These are phyloP conservation scores for Oldenlandia corymbosa DNA, from an alignment of 257 asterid genomes.

Conservation along the genomic window DNA sequence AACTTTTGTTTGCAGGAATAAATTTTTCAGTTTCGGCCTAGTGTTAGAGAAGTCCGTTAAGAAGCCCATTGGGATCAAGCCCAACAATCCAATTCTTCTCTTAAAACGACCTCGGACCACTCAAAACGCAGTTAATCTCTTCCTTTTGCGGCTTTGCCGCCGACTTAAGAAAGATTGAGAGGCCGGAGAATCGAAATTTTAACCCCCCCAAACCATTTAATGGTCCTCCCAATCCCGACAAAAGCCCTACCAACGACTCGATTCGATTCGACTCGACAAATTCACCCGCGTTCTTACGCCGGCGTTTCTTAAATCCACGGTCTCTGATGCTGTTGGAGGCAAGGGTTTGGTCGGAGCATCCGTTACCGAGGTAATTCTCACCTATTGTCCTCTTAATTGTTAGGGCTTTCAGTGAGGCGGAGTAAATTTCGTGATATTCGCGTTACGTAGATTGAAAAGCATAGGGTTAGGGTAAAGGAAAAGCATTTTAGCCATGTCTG, in stretches of 20 bases:
- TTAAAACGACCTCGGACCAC: too few relatives aligned
- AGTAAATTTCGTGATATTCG: not conserved
- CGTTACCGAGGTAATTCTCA: conserved; percentile 3
- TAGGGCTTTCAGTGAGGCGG: not conserved
- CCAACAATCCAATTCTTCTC: too few relatives aligned
- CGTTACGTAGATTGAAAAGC: not conserved
- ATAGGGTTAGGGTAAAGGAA: not conserved
- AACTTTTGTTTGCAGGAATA: too few relatives aligned
- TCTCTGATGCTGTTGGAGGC: not conserved
- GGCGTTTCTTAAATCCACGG: not conserved
- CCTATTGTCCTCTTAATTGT: not conserved
- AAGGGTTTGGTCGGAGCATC: not conserved
- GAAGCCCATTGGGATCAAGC: too few relatives aligned
- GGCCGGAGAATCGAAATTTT: too few relatives aligned
- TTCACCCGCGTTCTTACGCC: not conserved
- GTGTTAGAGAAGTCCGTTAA: too few relatives aligned
- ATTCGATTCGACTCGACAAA: not conserved
- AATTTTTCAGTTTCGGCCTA: too few relatives aligned
- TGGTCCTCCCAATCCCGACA: too few relatives aligned
- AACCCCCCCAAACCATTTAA: too few relatives aligned
- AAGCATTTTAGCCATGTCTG: conserved; percentile 53
- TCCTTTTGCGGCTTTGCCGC: too few relatives aligned
- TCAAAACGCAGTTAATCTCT: too few relatives aligned
- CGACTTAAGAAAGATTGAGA: too few relatives aligned
- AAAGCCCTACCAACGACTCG: not conserved